Evolutionary conservation across 352 stramenopile species (phyloP), one percentile per base, ranked within the genome.

Genomic region (Phytophthora fragariae): DNA sequence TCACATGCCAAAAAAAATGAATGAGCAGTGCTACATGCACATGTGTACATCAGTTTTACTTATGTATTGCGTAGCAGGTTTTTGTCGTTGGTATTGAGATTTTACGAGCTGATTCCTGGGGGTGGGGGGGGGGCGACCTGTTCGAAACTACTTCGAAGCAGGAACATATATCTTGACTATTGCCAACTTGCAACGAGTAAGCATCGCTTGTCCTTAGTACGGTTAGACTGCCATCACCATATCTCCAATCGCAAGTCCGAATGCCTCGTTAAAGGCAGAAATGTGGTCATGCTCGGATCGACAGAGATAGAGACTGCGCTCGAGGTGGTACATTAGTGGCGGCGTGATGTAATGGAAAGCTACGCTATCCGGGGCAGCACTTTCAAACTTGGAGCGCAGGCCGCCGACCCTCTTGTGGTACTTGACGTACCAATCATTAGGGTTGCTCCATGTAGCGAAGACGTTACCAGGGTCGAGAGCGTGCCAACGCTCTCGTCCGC

Each of bases 281-380:
- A 92, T 55, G 14, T 85, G 56, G 31, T 84, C 66, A n/a, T 83
- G 71, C 17, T 59, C 67, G 10, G 77, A 65, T 19, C 86, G 88
- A 62, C 88, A 95, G 1, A 84, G 66, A 69, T 93, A 93, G 0
- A 95, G 70, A 39, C 76, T 74, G 27, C 84, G 84, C 65, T 95
- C 88, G 3, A 93, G 63, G 57, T 95, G 83, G 68, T 90, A 86
- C 88, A 95, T 93, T 52, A 91, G 62, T 8, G 61, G 57, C 2
- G 84, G 84, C 31, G 65, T 80, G 14, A 92, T 62, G 63, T 95
- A 95, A 73, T 93, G 86, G 60, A 92, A 93, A 9, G 83, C 84
- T 31, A 95, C 74, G 35, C 72, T 87, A 62, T 95, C 88, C 0
- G 86, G 76, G 10, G 86, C 83, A 27, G 78, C 86, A 39, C 80